Base-by-base conservation (phyloP, 2,329 filamentous ascomycete genomes). In the Alternaria sp. region DNA sequence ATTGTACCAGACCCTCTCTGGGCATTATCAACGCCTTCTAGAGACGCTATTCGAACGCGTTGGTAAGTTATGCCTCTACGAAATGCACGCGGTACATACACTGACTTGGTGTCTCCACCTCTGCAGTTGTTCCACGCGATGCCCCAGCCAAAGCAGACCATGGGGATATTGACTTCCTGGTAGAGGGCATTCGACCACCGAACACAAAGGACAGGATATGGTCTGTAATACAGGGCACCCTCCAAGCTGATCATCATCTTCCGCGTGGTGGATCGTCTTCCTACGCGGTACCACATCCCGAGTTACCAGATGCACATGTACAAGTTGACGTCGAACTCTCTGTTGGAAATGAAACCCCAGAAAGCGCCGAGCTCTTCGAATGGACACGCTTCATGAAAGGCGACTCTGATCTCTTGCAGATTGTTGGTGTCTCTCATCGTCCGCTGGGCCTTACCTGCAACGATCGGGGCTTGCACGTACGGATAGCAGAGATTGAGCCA, bases 141-240 rank as follows among this genome's bases (percentile, higher is more conserved):
- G 89, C 86, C 0, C 91, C 91, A 0, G 88, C 75, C 1, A 95
- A 95, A 76, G 42, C 65, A 0, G 86, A 88, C 66, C 85, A 87
- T 69, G 92, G 92, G 20, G 92, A 95, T 65, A 80, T 96, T 38
- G 92, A 95, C 76, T 82, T 94, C 59, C 76, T 93, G 1, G 83
- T 92, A 1, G 63, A 66, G 36, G 71, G 71, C 16, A 63, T 63
- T 9, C 54, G 51, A 26, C 14, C 52, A 18, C 30, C 53, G 12
- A 28, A 32, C 20, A 66, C 73, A 55, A 56, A 22, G 20, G 39
- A 34, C 5, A 41, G 66, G 2, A 53, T 74, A 4, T 74, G 69
- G 67, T 22, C 70, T 20, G 65, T 68, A 1, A 70, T 88, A 8
- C 75, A 75, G 2, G 58, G 62, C 4, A 69, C 79, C 0, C 75